Evolutionary conservation across 129 eudicot genomes (phyloP), one percentile per base, ranked within the genome.

Genomic region (Flaveria sonorensis): DNA sequence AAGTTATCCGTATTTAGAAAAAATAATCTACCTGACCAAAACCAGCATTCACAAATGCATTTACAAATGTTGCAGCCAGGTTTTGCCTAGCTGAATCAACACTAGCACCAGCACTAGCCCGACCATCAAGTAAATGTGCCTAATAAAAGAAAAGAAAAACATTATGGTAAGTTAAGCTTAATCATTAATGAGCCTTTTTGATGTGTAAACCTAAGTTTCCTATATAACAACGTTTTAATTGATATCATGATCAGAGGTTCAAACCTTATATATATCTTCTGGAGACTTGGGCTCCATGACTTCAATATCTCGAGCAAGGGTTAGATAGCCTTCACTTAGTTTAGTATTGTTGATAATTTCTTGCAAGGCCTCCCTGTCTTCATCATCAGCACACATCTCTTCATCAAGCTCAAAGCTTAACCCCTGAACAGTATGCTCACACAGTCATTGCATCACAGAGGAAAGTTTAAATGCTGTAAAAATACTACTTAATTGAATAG

Each of bases 21-120:
- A 36, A 60, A 53, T 18, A 57, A 26, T 56, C 53, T 81, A 95
- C 99, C 94, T 92, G 97, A 68, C 97, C 97, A 81, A 95, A 95
- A n/a, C 99, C 99, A 73, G 99, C 99, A 92, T 95, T 95, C 66
- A 95, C 99, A 81, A 95, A 95, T 10, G 97, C 99, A 84, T 95
- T 95, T n/a, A 95, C 99, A 80, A 95, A 95, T 15, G 99, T 95
- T 10, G 96, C 97, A 2, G 99, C 96, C 84, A 95, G 73, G 59
- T 95, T 95, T 86, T 92, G 99, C 68, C 96, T 86, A 36, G 99
- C 99, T 23, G 99, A 95, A 88, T 95, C 97, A 65, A 95, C 96
- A 68, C 88, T 91, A 61, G 92, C 94, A 63, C 95, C 89, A 76
- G 94, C 91, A 82, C 97, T 92, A 75, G 96, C 97, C 18, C 99